Evolutionary conservation across 768 basidiomycete genomes (phyloP).

Genomic region (Omphalotus guepiniiformis): DNA sequence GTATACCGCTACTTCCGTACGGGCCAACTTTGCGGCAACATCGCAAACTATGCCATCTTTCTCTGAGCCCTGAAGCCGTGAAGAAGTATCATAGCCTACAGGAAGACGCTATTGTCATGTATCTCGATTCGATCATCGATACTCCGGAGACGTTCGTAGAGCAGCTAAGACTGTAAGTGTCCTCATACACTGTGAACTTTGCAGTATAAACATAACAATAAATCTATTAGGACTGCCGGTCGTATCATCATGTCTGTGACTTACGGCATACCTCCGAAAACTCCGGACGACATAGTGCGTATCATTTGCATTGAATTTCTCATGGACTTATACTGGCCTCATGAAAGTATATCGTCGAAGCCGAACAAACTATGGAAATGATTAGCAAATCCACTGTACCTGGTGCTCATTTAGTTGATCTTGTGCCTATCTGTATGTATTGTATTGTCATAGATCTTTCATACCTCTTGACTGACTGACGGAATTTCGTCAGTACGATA

Average conservation of each 20-base stretch:
- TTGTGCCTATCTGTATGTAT: constrained; percentile 11
- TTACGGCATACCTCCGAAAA: constrained; percentile 18
- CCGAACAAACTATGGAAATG: constrained; percentile 12
- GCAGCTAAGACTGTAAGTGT: constrained; percentile 18
- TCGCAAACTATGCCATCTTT: constrained; percentile 21
- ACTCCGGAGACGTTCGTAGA: constrained; percentile 16
- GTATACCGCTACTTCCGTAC: not conserved
- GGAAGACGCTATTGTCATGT: constrained; percentile 19
- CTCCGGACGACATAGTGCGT: constrained; percentile 18
- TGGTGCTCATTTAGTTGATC: constrained; percentile 15
- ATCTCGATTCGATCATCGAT: constrained; percentile 12
- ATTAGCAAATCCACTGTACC: constrained; percentile 9
- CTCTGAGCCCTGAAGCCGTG: constrained; percentile 22
- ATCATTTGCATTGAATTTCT: not conserved
- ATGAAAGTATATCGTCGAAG: constrained; percentile 13
- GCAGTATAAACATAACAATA: not conserved
- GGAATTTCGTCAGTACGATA: constrained; percentile 13
- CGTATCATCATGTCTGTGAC: constrained; percentile 21
- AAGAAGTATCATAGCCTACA: constrained; percentile 25
- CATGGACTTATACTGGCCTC: too few relatives aligned
- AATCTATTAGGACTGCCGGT: constrained; percentile 14
- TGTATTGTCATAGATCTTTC: too few relatives aligned
- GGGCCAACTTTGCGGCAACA: constrained; percentile 19
- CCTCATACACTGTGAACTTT: not conserved
- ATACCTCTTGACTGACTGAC: not conserved